Conservation (phyloP, 306 rosid species). For the Gillenia trifoliata region DNA sequence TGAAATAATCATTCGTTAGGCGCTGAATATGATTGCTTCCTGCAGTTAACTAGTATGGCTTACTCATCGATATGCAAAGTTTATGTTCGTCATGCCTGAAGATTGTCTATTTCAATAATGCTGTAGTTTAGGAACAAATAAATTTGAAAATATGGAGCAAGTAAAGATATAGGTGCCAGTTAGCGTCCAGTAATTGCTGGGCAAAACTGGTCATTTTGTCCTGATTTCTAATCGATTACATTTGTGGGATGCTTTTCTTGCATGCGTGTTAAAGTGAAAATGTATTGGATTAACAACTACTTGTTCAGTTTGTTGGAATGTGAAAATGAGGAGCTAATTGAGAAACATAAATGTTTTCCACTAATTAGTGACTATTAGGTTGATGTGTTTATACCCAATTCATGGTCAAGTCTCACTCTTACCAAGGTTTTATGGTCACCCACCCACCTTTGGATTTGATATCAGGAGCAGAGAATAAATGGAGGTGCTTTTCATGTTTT, state of each 20-base stretch:
- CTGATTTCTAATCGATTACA: neutral
- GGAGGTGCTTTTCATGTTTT: neutral
- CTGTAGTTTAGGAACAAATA: neutral
- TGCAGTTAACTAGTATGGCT: neutral
- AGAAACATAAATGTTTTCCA: neutral
- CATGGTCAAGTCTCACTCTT: neutral
- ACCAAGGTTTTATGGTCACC: neutral
- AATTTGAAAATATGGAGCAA: neutral
- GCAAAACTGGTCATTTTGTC: neutral
- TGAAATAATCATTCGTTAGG: neutral
- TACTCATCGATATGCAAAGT: neutral
- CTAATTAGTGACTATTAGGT: neutral
- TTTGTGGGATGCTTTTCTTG: neutral
- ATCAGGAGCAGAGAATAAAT: neutral
- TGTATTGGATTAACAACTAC: neutral
- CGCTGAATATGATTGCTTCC: conserved; percentile 1
- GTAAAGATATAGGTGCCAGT: conserved; percentile 15
- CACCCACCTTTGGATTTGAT: neutral
- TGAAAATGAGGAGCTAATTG: neutral
- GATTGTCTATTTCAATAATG: neutral
- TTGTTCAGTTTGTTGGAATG: neutral
- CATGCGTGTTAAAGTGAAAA: neutral
- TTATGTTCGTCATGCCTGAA: neutral
- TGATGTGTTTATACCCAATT: neutral
- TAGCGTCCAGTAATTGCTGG: conserved; percentile 9